Conservation (phyloP, 345 rosid species). For the Pistacia vera region DNA sequence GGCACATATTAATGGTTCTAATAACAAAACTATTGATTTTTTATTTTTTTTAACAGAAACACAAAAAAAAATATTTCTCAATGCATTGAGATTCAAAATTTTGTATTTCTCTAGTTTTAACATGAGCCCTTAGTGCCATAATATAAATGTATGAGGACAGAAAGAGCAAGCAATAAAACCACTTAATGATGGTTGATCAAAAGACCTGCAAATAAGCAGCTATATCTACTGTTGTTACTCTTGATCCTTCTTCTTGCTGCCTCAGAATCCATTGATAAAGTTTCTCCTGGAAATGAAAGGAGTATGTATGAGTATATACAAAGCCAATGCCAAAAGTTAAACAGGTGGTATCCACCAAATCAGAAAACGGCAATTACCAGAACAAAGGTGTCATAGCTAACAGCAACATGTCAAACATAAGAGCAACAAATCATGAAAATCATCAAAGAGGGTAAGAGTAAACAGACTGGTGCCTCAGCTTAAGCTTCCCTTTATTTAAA, state of each 20-base stretch:
- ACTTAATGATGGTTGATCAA: neutral
- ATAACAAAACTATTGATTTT: too few relatives aligned
- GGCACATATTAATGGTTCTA: too few relatives aligned
- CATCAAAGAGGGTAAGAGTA: neutral
- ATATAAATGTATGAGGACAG: neutral
- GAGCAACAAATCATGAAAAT: neutral
- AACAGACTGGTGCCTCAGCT: neutral
- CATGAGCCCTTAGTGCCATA: too few relatives aligned
- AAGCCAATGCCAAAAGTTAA: too few relatives aligned
- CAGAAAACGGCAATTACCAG: neutral
- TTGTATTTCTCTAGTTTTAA: too few relatives aligned
- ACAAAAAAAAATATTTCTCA: too few relatives aligned
- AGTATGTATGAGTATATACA: neutral
- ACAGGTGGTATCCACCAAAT: neutral
- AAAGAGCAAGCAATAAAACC: slow-evolving; percentile 1
- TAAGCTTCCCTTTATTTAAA: neutral
- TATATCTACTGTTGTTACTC: slow-evolving; percentile 61
- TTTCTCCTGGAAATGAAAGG: slow-evolving; percentile 53
- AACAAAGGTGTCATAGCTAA: neutral
- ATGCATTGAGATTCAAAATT: too few relatives aligned
- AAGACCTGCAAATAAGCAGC: slow-evolving; percentile 69
- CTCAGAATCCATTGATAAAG: slow-evolving; percentile 79
- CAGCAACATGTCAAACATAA: neutral
- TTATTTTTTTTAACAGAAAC: too few relatives aligned
- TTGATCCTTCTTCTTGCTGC: slow-evolving; percentile 70